Evolutionary conservation across 2,329 filamentous ascomycete genomes (phyloP).

Genomic region (Cytospora chrysosperma): DNA sequence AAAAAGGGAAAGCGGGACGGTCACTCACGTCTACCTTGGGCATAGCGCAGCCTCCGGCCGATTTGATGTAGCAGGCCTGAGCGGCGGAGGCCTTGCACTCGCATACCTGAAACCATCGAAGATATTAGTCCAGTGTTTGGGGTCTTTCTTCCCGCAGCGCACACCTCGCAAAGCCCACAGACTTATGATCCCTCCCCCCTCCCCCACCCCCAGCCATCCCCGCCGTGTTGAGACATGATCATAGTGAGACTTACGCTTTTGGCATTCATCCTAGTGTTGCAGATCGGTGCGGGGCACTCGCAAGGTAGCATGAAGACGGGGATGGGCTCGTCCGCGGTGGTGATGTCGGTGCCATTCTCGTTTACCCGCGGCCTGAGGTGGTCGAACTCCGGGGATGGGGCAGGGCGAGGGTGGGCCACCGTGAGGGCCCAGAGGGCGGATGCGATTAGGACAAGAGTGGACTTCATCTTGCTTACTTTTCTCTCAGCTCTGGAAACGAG

Average conservation of each 20-base stretch:
- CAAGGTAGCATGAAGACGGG: constrained; percentile 26
- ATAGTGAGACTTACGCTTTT: constrained; percentile 24
- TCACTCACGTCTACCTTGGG: constrained; percentile 24
- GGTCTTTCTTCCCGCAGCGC: too few species aligned
- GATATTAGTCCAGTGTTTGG: not conserved
- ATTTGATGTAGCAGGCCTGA: constrained; percentile 26
- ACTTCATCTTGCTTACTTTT: constrained; percentile 9
- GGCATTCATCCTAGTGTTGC: constrained; percentile 23
- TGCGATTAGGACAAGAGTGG: constrained; percentile 2
- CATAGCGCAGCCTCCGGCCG: constrained; percentile 25
- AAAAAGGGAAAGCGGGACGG: too few species aligned
- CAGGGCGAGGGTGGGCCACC: constrained; percentile 6
- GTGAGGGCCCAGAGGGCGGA: constrained; percentile 7
- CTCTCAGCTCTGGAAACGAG: not conserved
- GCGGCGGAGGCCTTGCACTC: constrained; percentile 25
- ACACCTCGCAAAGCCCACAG: not conserved
- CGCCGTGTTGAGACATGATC: too few species aligned
- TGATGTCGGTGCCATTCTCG: constrained; percentile 9
- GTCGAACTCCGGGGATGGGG: not conserved
- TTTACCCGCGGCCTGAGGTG: constrained; percentile 10
- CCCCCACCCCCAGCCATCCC: too few species aligned
- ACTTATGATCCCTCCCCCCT: too few species aligned
- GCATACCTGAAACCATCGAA: constrained; percentile 24
- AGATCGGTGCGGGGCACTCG: constrained; percentile 20
- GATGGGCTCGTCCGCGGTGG: constrained; percentile 16